These are phyloP conservation scores for Phytopythium sindhum DNA, from an alignment of 352 stramenopile genomes.

Conservation along the genomic window DNA sequence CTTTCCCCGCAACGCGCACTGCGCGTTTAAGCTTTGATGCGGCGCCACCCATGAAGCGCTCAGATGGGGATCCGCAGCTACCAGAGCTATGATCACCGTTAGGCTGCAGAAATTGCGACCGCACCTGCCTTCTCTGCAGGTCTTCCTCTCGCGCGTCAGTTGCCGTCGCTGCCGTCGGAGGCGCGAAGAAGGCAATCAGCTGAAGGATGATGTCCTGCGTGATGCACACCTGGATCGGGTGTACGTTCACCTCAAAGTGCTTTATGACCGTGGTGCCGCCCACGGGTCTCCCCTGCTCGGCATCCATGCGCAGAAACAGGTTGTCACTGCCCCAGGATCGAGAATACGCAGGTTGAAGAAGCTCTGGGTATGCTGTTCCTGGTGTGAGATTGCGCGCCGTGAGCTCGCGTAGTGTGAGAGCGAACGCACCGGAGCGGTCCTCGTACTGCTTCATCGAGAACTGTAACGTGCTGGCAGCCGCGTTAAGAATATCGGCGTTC, in stretches of 20 bases:
- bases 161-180: slow-evolving; percentile 11
- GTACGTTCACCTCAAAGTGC: slow-evolving; percentile 85
- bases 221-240: slow-evolving; percentile 82
- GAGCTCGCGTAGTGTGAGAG: slow-evolving; percentile 55
- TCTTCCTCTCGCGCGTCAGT: slow-evolving; percentile 33
- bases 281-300: slow-evolving; percentile 64
- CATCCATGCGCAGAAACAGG: slow-evolving; percentile 70
- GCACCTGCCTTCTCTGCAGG: slow-evolving; percentile 14
- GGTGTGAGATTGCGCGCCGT: slow-evolving; percentile 65
- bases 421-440: slow-evolving; percentile 61
- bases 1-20: slow-evolving; percentile 60
- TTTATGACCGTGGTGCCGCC: slow-evolving; percentile 59
- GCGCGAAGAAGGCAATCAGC: slow-evolving; percentile 54
- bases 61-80: neutral
- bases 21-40: slow-evolving; percentile 55
- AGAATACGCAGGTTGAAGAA: slow-evolving; percentile 44
- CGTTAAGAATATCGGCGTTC: slow-evolving; percentile 60
- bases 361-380: slow-evolving; percentile 64
- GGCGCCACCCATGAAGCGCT: neutral
- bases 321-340: slow-evolving; percentile 55
- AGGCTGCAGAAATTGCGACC: slow-evolving; percentile 56
- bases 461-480: slow-evolving; percentile 35
- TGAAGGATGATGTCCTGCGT: slow-evolving; percentile 78
- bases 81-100: slow-evolving; percentile 10
- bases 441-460: slow-evolving; percentile 72